Base-by-base conservation (phyloP, 2,329 filamentous ascomycete genomes). In the Aspergillus caelatus region DNA sequence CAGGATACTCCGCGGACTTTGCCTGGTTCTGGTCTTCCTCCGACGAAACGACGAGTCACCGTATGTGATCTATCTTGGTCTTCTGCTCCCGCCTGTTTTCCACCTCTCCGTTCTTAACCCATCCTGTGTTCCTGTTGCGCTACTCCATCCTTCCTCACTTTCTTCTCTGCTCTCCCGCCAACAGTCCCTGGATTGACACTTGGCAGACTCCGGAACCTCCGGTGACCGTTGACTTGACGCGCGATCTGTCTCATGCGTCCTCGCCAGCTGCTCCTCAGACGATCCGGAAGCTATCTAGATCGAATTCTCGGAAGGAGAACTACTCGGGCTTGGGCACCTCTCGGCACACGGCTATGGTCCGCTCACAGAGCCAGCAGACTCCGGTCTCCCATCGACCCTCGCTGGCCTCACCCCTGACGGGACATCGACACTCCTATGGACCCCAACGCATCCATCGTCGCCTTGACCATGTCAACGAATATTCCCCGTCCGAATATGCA, bases 1-100 rank as follows among this genome's bases (percentile, higher is more conserved):
- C 77, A 78, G 74, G 76, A 79, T 65, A 74, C 73, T 63, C 77
- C 78, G 58, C 75, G 76, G 69, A 79, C 74, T 58, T 66, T 77
- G 60, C 75, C 78, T 71, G 74, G 72, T 71, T 75, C 75, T 73
- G 74, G 74, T 73, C 72, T 74, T 66, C 77, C 73, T 58, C 72
- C 71, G 71, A 74, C 76, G 60, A 81, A 81, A 74, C 78, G 79
- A 74, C 77, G 78, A 77, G 78, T 77, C 74, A 79, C 75, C 77
- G 79, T 81, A 81, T 72, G 79, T 79, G 70, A 74, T 74, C 73
- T 74, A 75, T 72, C 74, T 75, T 75, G 72, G 76, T 76, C 73
- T 72, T 74, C 75, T 78, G 70, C 71, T 77, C 70, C 70, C 71
- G 67, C 68, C 67, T 71, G 66, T 67, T 62, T 64, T 67, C 61